These are phyloP conservation scores for Friedmanniomyces endolithicus DNA, from an alignment of 495 filamentous ascomycete species.

Conservation along the genomic window DNA sequence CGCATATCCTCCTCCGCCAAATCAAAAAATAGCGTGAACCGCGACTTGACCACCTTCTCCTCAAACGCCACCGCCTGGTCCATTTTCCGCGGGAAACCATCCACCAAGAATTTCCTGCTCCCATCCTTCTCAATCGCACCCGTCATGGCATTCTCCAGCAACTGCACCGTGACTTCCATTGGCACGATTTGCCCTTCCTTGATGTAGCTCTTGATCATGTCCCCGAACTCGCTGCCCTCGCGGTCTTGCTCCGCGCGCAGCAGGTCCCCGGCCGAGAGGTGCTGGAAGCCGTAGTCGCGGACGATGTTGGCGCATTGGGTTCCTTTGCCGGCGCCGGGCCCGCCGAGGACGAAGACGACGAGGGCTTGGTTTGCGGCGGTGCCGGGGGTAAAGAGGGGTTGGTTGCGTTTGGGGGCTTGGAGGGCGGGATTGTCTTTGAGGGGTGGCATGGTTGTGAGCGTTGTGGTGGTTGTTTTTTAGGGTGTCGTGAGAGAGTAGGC, in stretches of 20 bases:
- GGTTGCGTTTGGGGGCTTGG: conserved; percentile 38
- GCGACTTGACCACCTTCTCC: conserved; percentile 66
- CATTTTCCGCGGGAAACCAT: conserved; percentile 91
- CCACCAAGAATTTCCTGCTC: conserved; percentile 66
- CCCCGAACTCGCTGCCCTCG: conserved; percentile 70
- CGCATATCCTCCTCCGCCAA: conserved; percentile 83
- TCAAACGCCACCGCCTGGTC: conserved; percentile 94
- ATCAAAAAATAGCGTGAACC: conserved; percentile 81
- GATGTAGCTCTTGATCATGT: conserved; percentile 82
- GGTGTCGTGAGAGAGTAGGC: conserved; percentile 13
- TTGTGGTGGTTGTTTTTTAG: neutral
- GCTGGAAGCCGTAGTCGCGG: conserved; percentile 77
- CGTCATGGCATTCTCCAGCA: conserved; percentile 87
- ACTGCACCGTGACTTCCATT: conserved; percentile 91
- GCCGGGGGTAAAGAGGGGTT: conserved; percentile 64
- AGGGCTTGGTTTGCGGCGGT: conserved; percentile 46
- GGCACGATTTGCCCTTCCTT: conserved; percentile 88
- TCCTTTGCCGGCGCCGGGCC: conserved; percentile 67
- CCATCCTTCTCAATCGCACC: conserved; percentile 38
- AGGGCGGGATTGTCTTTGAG: conserved; percentile 33
- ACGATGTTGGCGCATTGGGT: conserved; percentile 86
- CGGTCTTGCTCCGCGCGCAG: conserved; percentile 87
- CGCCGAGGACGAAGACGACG: conserved; percentile 77
- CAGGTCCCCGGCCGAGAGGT: conserved; percentile 87
- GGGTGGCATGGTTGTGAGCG: conserved; percentile 27